phyloP scores from a whole-genome alignment of 164 flowering plant species.

The Nymphaea colorata region DNA sequence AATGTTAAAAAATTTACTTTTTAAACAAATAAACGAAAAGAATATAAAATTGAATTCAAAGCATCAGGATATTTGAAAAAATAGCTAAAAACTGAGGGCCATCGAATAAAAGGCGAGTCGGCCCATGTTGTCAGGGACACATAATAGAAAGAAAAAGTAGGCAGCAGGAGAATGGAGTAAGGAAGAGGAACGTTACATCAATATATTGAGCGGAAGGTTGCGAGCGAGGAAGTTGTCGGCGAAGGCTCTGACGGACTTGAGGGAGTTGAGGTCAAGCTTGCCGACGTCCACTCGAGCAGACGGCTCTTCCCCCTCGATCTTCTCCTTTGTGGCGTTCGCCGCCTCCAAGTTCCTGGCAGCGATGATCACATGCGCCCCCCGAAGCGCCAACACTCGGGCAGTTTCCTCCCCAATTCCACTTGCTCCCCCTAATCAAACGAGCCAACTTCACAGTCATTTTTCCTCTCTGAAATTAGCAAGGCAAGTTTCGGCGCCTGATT shows the following conservation, averaged over 20 bases:
- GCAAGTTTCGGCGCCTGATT: no score
- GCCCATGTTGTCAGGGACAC: no score
- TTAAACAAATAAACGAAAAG: no score
- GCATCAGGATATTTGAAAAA: no score
- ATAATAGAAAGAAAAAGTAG: no score
- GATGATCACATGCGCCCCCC: slow-evolving; percentile 71
- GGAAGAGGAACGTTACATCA: slow-evolving; percentile 39
- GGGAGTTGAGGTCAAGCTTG: slow-evolving; percentile 70
- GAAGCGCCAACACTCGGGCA: slow-evolving; percentile 65
- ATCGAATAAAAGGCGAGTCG: no score
- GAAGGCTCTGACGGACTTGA: slow-evolving; percentile 55
- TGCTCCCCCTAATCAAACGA: slow-evolving; percentile 58
- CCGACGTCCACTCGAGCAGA: slow-evolving; percentile 48
- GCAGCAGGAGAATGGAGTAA: not conserved
- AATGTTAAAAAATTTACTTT: no score
- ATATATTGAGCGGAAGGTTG: slow-evolving; percentile 73
- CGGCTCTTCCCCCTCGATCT: slow-evolving; percentile 35
- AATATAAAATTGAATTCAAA: no score
- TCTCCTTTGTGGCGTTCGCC: slow-evolving; percentile 57
- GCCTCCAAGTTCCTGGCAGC: slow-evolving; percentile 78
- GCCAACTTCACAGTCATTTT: not conserved
- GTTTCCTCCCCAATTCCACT: slow-evolving; percentile 96
- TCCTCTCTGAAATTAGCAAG: not conserved
- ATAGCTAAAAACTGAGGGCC: no score
- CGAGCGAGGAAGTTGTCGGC: slow-evolving; percentile 49